phyloP scores from a whole-genome alignment of 2,329 filamentous ascomycete species.

The Nakataea oryzae region DNA sequence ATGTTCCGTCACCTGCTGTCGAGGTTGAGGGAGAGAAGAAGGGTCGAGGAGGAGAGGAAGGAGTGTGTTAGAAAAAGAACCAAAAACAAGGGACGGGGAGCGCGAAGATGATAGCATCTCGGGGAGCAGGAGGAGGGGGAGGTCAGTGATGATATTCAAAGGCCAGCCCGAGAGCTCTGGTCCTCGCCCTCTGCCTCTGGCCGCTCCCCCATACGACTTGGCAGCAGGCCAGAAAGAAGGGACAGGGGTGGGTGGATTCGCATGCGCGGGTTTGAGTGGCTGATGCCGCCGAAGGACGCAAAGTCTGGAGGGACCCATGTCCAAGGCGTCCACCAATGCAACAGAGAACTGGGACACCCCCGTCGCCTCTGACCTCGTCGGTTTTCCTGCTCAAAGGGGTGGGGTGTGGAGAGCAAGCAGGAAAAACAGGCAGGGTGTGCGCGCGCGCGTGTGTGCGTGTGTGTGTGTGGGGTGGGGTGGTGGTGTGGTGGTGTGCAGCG shows the following conservation, averaged over 20 bases:
- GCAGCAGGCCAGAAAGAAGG: background rate
- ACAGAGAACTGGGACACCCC: background rate
- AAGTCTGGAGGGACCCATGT: background rate
- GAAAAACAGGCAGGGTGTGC: background rate
- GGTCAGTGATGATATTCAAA: constrained; percentile 5
- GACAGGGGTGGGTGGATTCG: background rate
- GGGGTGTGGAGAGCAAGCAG: background rate
- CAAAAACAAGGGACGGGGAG: background rate
- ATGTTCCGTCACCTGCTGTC: constrained; percentile 8
- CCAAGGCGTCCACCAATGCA: background rate
- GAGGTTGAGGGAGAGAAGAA: constrained; percentile 12
- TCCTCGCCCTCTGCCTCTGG: background rate
- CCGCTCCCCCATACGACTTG: constrained; percentile 1
- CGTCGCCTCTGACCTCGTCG: background rate
- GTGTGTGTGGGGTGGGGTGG: background rate
- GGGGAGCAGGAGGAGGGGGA: constrained; percentile 4
- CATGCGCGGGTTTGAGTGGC: background rate
- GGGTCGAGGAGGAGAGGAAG: constrained; percentile 11
- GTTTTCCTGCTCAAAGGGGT: background rate
- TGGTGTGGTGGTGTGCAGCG: background rate
- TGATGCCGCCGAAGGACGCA: background rate
- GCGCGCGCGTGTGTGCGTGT: background rate
- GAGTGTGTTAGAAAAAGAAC: background rate
- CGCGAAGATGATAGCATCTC: background rate
- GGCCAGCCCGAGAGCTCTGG: background rate